Evolutionary conservation across 169 alveolate genomes (phyloP).

Genomic region (Theileria orientalis): DNA sequence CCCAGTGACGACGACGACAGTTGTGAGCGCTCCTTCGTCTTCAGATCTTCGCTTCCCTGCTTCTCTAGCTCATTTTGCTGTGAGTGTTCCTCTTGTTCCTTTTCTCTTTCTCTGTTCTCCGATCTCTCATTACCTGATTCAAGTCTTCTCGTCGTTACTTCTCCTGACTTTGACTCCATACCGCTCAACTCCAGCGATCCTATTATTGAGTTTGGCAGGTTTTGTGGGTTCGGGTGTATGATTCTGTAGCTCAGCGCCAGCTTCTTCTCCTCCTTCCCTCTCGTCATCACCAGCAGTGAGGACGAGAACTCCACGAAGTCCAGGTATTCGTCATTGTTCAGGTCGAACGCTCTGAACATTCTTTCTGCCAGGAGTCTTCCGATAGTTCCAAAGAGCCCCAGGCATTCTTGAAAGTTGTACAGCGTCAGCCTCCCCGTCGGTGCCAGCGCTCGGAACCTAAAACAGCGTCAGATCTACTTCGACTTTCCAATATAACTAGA

Average conservation of each 20-base stretch:
- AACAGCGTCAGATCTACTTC: neutral
- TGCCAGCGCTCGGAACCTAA: slow-evolving; percentile 51
- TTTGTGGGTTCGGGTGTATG: slow-evolving; percentile 28
- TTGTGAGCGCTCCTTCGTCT: neutral
- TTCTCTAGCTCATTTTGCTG: too few species aligned
- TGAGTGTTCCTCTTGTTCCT: neutral
- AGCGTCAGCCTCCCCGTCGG: slow-evolving; percentile 48
- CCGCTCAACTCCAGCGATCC: neutral
- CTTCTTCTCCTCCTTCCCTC: slow-evolving; percentile 71
- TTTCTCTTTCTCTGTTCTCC: neutral
- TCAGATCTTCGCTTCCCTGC: neutral
- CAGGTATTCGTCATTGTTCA: slow-evolving; percentile 69
- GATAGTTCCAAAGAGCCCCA: slow-evolving; percentile 59
- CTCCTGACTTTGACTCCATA: neutral
- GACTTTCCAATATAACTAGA: neutral
- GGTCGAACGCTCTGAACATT: slow-evolving; percentile 79
- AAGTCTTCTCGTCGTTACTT: neutral
- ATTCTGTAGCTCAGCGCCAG: slow-evolving; percentile 73
- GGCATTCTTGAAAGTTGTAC: slow-evolving; percentile 36
- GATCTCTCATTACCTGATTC: neutral
- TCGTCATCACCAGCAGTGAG: slow-evolving; percentile 76
- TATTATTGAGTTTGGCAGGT: neutral
- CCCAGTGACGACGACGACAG: neutral
- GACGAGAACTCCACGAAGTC: slow-evolving; percentile 77
- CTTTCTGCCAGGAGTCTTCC: slow-evolving; percentile 53